Conservation (phyloP, 345 rosid species). For the Linum trigynum region DNA sequence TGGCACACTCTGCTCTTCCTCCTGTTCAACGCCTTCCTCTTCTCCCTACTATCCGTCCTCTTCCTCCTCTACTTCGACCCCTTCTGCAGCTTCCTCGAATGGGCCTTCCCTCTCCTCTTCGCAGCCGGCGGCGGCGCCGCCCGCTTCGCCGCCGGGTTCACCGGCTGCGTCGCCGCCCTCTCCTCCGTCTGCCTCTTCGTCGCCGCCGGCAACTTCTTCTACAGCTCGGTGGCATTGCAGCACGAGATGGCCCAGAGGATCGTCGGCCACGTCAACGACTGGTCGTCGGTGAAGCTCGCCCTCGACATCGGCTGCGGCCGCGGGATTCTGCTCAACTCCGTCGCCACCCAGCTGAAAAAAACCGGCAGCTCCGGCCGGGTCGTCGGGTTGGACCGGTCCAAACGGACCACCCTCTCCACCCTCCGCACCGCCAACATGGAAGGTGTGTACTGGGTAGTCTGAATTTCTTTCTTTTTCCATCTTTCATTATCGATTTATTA, state of each 20-base stretch:
- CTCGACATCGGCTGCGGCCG: slow-evolving; percentile 95
- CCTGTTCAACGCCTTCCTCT: slow-evolving; percentile 47
- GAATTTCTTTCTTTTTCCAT: neutral
- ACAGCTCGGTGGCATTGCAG: slow-evolving; percentile 68
- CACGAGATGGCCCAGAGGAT: slow-evolving; percentile 90
- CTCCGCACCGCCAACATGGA: slow-evolving; percentile 80
- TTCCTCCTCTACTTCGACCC: slow-evolving; percentile 65
- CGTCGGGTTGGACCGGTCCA: slow-evolving; percentile 78
- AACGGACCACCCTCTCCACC: slow-evolving; percentile 71
- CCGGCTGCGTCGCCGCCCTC: slow-evolving; percentile 58
- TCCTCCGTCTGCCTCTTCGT: slow-evolving; percentile 64
- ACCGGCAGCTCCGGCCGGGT: slow-evolving; percentile 92
- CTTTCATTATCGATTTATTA: neutral
- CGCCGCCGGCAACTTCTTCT: slow-evolving; percentile 74
- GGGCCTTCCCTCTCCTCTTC: slow-evolving; percentile 23
- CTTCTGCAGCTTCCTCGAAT: slow-evolving; percentile 42
- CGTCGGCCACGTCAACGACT: slow-evolving; percentile 68
- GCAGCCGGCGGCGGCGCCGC: slow-evolving; percentile 28
- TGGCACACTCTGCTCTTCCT: slow-evolving; percentile 77
- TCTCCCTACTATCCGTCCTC: slow-evolving; percentile 51
- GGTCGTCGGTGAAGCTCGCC: slow-evolving; percentile 84
- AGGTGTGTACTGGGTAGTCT: too few relatives aligned
- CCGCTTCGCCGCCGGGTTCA: slow-evolving; percentile 69
- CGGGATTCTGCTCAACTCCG: slow-evolving; percentile 77
- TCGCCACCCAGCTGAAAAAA: slow-evolving; percentile 91